Percentiles rank a stretch among this genome's conserved stretches.
phyloP scores from a whole-genome alignment of 1,284 basidiomycete genomes.

The Ustilago trichophora region DNA sequence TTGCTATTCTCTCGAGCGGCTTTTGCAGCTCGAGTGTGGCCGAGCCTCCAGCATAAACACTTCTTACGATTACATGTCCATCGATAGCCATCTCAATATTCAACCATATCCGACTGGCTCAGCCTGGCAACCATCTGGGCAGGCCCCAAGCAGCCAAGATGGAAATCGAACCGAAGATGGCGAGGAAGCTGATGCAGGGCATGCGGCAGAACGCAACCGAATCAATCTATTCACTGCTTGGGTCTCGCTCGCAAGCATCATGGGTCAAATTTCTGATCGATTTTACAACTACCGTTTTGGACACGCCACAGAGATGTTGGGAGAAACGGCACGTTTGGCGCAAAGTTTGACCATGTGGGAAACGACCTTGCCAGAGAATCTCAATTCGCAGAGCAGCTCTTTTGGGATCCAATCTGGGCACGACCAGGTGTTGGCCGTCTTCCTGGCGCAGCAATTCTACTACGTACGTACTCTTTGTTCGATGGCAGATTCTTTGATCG shows the following conservation, averaged over 20 bases:
- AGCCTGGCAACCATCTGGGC: no score
- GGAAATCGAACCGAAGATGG: no score
- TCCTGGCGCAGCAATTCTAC: conserved; percentile 14
- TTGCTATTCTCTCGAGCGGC: conserved; percentile 8
- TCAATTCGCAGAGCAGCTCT: conserved; percentile 11
- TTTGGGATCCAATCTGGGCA: background rate
- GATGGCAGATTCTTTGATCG: no score
- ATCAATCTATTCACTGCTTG: conserved; percentile 3
- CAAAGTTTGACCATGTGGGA: conserved; percentile 5
- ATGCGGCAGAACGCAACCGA: background rate
- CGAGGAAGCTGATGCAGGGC: background rate
- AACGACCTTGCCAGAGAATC: background rate
- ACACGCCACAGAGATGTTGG: conserved; percentile 8
- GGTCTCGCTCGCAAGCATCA: conserved; percentile 12
- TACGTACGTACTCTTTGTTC: background rate
- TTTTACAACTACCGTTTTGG: conserved; percentile 17
- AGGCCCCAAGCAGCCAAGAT: no score
- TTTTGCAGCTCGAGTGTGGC: conserved; percentile 14
- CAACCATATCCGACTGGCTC: no score
- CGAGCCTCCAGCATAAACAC: conserved; percentile 5
- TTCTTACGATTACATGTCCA: background rate
- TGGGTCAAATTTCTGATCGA: conserved; percentile 14
- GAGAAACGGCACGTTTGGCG: conserved; percentile 9
- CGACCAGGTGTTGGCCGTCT: background rate
- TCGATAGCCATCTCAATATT: background rate